Conservation (phyloP, 768 basidiomycete species). For the Mycena sanguinolenta region DNA sequence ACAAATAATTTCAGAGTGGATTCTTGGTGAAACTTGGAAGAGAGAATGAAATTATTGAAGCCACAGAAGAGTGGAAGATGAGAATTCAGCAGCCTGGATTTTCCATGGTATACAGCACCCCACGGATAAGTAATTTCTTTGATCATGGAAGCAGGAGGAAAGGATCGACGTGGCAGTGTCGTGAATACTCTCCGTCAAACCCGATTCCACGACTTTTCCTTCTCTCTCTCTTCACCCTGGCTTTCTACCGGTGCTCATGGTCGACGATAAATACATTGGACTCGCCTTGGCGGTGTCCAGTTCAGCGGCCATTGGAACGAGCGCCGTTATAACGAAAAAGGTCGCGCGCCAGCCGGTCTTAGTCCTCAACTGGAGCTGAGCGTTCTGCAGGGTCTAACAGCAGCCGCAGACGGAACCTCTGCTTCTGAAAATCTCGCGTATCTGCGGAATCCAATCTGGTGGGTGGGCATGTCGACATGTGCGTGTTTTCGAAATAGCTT, state of each 20-base stretch:
- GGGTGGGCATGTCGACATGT: conserved; percentile 95
- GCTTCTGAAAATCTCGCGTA: conserved; percentile 91
- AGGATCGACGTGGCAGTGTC: conserved; percentile 13
- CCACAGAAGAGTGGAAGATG: too few species aligned
- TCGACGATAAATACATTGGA: conserved; percentile 97
- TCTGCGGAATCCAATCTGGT: conserved; percentile 94
- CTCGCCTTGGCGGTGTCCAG: conserved; percentile 89
- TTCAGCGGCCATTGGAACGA: conserved; percentile 91
- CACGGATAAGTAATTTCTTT: too few species aligned
- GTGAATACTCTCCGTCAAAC: too few species aligned
- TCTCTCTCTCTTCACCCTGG: conserved; percentile 5
- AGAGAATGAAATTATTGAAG: too few species aligned
- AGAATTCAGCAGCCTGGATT: too few species aligned
- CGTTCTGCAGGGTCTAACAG: conserved; percentile 82
- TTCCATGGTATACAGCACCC: too few species aligned
- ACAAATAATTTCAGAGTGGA: too few species aligned
- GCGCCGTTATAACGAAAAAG: conserved; percentile 99
- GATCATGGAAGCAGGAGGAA: too few species aligned
- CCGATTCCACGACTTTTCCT: too few species aligned
- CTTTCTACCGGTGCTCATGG: conserved; percentile 54
- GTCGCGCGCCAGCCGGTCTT: conserved; percentile 51
- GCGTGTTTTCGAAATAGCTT: conserved; percentile 52
- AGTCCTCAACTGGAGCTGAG: conserved; percentile 1
- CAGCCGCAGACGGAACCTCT: conserved; percentile 74
- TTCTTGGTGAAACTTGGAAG: too few species aligned